Evolutionary conservation across 441 rosid genomes (phyloP).

Genomic region (Francoa sonchifolia): DNA sequence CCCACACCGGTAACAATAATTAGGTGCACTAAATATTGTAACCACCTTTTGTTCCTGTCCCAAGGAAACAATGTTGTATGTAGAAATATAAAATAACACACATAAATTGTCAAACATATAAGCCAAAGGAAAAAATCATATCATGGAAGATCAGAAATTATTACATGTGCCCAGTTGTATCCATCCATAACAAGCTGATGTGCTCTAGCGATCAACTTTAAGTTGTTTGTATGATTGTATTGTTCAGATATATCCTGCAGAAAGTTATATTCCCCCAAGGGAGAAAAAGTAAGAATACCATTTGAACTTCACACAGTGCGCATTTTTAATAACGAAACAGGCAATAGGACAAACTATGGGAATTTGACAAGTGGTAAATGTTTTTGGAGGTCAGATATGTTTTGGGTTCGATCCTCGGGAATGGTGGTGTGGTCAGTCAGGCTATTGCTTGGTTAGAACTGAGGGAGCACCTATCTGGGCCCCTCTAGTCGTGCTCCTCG

Average conservation of each 20-base stretch:
- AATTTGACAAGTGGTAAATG: too few relatives aligned
- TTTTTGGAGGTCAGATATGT: too few relatives aligned
- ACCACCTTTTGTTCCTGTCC: constrained; percentile 69
- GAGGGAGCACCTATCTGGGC: too few relatives aligned
- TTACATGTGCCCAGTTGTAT: constrained; percentile 69
- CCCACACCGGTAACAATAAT: constrained; percentile 64
- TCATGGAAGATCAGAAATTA: background rate
- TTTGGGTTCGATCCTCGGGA: too few relatives aligned
- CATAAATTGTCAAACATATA: background rate
- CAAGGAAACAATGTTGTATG: constrained; percentile 8
- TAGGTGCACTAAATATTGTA: constrained; percentile 61
- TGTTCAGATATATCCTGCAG: constrained; percentile 67
- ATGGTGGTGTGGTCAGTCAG: too few relatives aligned
- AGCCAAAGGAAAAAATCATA: constrained; percentile 5
- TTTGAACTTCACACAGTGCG: too few relatives aligned
- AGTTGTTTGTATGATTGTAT: constrained; percentile 50
- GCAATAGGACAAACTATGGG: too few relatives aligned
- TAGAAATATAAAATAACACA: constrained; percentile 6
- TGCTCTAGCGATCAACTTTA: constrained; percentile 63
- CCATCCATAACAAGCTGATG: constrained; percentile 86
- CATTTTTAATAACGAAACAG: too few relatives aligned
- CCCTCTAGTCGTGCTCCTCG: too few relatives aligned
- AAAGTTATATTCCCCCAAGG: background rate
- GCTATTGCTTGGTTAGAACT: too few relatives aligned
- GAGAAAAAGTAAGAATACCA: background rate